A percentile compares a stretch with the other conserved stretches of the same genome.
Conservation (phyloP, 108 stramenopile genomes). For the Nitzschia putrida region DNA sequence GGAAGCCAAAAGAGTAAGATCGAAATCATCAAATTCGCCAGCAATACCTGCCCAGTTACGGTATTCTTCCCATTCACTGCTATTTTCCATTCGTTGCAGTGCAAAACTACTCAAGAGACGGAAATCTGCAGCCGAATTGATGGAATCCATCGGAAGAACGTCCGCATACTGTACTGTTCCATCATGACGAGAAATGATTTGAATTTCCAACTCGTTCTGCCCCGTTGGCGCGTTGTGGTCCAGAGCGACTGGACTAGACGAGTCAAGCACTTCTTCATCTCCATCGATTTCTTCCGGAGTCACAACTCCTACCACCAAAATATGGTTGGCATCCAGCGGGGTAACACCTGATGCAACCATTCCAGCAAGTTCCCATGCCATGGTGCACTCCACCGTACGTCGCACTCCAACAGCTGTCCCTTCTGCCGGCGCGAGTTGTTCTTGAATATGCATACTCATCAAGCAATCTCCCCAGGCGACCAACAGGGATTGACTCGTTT, state of each 20-base stretch:
- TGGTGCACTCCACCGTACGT: slow-evolving; percentile 61
- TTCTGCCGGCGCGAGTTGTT: slow-evolving; percentile 25
- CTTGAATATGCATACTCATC: slow-evolving; percentile 60
- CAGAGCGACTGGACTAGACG: not conserved
- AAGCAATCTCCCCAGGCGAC: slow-evolving; percentile 88
- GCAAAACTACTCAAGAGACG: slow-evolving; percentile 60
- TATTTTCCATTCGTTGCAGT: slow-evolving; percentile 72
- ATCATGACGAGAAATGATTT: slow-evolving; percentile 63
- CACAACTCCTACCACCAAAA: slow-evolving; percentile 72
- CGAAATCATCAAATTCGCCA: slow-evolving; percentile 5
- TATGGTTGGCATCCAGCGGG: slow-evolving; percentile 71
- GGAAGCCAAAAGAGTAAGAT: slow-evolving; percentile 13
- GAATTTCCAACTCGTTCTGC: slow-evolving; percentile 60
- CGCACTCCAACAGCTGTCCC: slow-evolving; percentile 16
- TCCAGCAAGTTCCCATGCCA: slow-evolving; percentile 86
- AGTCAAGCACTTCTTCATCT: slow-evolving; percentile 17
- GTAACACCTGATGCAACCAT: slow-evolving; percentile 77
- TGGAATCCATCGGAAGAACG: slow-evolving; percentile 28
- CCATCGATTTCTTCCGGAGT: slow-evolving; percentile 28
- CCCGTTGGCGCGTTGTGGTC: not conserved
- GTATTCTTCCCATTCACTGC: slow-evolving; percentile 55
- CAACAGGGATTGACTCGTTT: slow-evolving; percentile 56
- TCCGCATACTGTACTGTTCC: slow-evolving; percentile 53
- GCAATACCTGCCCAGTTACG: slow-evolving; percentile 4
- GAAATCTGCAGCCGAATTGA: slow-evolving; percentile 24